A percentile compares a stretch with the other conserved stretches of the same genome.
These are phyloP conservation scores for Trifolium dubium DNA, from an alignment of 306 rosid genomes.

Conservation along the genomic window DNA sequence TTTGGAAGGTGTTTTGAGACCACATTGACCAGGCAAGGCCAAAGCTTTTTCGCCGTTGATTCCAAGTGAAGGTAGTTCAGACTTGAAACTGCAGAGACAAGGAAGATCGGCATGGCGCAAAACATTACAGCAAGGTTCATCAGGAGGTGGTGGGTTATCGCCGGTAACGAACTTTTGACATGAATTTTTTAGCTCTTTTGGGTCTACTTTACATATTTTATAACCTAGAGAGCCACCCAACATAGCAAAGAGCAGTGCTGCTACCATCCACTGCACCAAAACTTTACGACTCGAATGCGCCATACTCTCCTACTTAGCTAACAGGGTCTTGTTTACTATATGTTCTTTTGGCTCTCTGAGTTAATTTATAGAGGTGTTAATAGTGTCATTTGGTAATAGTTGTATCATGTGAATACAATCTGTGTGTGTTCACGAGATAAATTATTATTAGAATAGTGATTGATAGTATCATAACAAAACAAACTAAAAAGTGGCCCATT, in stretches of 20 bases:
- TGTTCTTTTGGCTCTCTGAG: constrained; percentile 6
- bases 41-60: constrained; percentile 56
- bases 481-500: constrained; percentile 24
- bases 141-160: constrained; percentile 48
- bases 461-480: constrained; percentile 25
- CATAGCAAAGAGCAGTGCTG: constrained; percentile 46
- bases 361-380: constrained; percentile 45
- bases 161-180: constrained; percentile 63
- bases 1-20: constrained; percentile 28
- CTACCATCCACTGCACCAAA: constrained; percentile 42
- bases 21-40: constrained; percentile 68
- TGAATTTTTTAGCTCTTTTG: constrained; percentile 33
- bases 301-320: constrained; percentile 40
- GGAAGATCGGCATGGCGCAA: constrained; percentile 55
- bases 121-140: constrained; percentile 53
- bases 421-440: constrained; percentile 51
- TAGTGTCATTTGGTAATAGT: constrained; percentile 5
- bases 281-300: constrained; percentile 29
- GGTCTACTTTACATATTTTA: constrained; percentile 49
- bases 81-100: constrained; percentile 60
- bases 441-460: constrained; percentile 20
- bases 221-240: constrained; percentile 38
- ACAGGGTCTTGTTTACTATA: constrained; percentile 8
- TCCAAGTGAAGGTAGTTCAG: constrained; percentile 44
- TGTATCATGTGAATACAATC: constrained; percentile 51